phyloP scores from a whole-genome alignment of 495 filamentous ascomycete genomes.

The Aspergillus funiculosus region DNA sequence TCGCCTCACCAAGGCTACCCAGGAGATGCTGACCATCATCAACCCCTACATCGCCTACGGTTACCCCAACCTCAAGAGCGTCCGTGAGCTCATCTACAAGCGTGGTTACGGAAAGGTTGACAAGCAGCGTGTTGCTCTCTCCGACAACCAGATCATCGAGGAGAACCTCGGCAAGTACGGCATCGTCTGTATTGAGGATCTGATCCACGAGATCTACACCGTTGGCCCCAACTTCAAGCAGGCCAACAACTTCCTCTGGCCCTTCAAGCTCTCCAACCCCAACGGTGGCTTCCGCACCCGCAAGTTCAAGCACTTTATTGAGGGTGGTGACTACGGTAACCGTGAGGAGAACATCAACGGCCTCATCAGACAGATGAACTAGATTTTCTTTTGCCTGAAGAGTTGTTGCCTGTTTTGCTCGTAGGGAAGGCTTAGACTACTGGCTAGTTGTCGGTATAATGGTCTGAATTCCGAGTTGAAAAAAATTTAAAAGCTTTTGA shows the following conservation, averaged over 20 bases:
- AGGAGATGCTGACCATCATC: constrained; percentile 96
- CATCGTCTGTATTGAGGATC: constrained; percentile 98
- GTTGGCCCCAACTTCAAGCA: constrained; percentile 99
- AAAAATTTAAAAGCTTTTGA: constrained; percentile 36
- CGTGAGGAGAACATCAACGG: constrained; percentile 97
- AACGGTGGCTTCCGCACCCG: constrained; percentile 89
- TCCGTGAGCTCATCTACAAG: constrained; percentile 99
- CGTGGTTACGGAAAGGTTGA: constrained; percentile 96
- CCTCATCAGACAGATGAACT: constrained; percentile 98
- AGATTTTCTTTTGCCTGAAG: too few relatives aligned
- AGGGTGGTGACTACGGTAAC: constrained; percentile 98
- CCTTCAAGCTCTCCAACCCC: constrained; percentile 98
- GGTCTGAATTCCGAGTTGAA: constrained; percentile 34
- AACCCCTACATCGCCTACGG: constrained; percentile 98
- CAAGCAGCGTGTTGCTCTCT: constrained; percentile 91
- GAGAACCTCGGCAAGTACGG: constrained; percentile 93
- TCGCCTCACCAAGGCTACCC: constrained; percentile 93
- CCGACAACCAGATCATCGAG: constrained; percentile 97
- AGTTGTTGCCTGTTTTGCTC: constrained; percentile 20
- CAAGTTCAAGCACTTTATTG: constrained; percentile 99
- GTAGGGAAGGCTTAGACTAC: constrained; percentile 30
- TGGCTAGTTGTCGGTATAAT: constrained; percentile 37
- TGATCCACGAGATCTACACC: constrained; percentile 98
- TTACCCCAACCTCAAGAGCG: constrained; percentile 97
- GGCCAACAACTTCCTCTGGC: constrained; percentile 99